Evolutionary conservation across 768 basidiomycete genomes (phyloP).

Genomic region (Rhizopogon sp.): DNA sequence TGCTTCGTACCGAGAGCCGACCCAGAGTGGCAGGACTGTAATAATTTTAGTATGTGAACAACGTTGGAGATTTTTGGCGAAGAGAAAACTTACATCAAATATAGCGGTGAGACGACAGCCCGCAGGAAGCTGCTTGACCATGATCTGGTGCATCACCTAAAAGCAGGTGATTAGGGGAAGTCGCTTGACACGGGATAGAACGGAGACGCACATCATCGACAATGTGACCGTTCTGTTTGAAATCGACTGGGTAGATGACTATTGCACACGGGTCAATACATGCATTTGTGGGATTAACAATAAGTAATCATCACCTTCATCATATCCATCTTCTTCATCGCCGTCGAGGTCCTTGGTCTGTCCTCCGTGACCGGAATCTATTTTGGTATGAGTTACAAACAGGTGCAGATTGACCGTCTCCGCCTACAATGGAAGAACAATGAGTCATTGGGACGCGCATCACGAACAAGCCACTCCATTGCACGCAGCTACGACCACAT

Average conservation of each 20-base stretch:
- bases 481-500: conserved; percentile 49
- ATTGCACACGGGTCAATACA: background rate
- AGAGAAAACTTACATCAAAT: conserved; percentile 53
- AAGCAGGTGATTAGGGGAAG: conserved; percentile 4
- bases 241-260: conserved; percentile 88
- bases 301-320: conserved; percentile 53
- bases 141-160: conserved; percentile 68
- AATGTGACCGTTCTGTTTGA: conserved; percentile 65
- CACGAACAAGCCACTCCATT: conserved; percentile 89
- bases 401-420: background rate
- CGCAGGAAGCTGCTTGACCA: conserved; percentile 76
- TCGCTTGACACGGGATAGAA: background rate
- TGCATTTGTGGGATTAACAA: background rate
- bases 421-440: conserved; percentile 73
- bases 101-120: conserved; percentile 88
- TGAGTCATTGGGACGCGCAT: conserved; percentile 77
- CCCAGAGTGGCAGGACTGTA: conserved; percentile 84
- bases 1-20: conserved; percentile 64
- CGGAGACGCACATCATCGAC: conserved; percentile 76
- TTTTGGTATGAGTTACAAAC: background rate
- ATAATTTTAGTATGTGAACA: background rate
- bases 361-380: conserved; percentile 93
- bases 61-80: background rate
- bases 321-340: conserved; percentile 80
- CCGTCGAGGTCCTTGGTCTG: conserved; percentile 81